Conservation (phyloP, 768 basidiomycete genomes). For the Punctularia strigosozonata region DNA sequence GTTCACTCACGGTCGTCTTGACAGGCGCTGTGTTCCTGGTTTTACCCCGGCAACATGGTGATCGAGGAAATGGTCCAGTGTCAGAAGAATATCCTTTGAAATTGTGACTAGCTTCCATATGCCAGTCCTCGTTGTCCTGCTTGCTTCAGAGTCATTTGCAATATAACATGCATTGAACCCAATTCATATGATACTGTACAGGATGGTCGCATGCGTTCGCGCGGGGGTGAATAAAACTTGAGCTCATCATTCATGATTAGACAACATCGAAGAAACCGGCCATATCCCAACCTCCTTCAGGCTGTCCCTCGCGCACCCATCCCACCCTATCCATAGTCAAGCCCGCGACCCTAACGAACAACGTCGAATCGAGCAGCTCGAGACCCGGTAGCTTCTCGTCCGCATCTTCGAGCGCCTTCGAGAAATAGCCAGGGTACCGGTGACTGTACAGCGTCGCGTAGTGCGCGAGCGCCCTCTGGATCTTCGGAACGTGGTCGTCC, state of each 20-base stretch:
- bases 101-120: too few relatives aligned
- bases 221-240: neutral
- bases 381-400: constrained; percentile 36
- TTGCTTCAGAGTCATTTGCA: too few relatives aligned
- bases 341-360: constrained; percentile 49
- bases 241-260: neutral
- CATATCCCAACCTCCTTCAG: constrained; percentile 13
- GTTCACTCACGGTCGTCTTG: too few relatives aligned
- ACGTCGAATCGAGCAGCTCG: constrained; percentile 43
- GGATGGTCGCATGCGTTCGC: too few relatives aligned
- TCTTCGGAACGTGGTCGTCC: constrained; percentile 43
- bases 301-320: constrained; percentile 27
- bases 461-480: constrained; percentile 38
- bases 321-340: constrained; percentile 22
- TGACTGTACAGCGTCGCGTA: constrained; percentile 32
- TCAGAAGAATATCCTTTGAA: too few relatives aligned
- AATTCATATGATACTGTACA: too few relatives aligned
- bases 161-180: too few relatives aligned
- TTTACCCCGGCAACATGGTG: too few relatives aligned
- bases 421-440: constrained; percentile 21
- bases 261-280: constrained; percentile 15
- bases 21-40: too few relatives aligned
- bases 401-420: constrained; percentile 8
- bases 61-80: too few relatives aligned
- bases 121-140: too few relatives aligned